Evolutionary conservation across 345 rosid genomes (phyloP).

Genomic region (Dipteronia dyeriana): DNA sequence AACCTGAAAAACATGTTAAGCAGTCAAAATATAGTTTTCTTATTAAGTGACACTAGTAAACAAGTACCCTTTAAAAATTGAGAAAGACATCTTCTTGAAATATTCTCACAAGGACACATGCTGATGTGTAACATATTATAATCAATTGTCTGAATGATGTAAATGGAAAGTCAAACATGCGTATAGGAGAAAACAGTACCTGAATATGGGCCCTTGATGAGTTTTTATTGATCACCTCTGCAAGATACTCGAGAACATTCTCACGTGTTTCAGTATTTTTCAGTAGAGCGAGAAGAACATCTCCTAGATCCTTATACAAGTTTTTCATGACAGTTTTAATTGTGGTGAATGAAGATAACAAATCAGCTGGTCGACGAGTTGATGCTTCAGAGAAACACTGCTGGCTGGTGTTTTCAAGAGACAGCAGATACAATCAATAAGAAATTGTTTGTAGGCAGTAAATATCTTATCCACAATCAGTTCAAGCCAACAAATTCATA

Average conservation of each 20-base stretch:
- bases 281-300: constrained; percentile 71
- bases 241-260: constrained; percentile 86
- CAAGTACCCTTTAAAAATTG: constrained; percentile 3
- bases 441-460: constrained; percentile 4
- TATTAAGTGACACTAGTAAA: background rate
- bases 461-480: constrained; percentile 8
- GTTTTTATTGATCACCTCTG: constrained; percentile 93
- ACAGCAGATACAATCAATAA: constrained; percentile 8
- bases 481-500: background rate
- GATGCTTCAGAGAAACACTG: constrained; percentile 95
- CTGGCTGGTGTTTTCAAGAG: constrained; percentile 59
- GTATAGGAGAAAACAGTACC: constrained; percentile 38
- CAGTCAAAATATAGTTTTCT: background rate
- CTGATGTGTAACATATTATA: background rate
- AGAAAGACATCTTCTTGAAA: background rate
- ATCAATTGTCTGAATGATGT: background rate
- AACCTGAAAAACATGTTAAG: constrained; percentile 58
- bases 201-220: constrained; percentile 87
- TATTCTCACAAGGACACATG: background rate
- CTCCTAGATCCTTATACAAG: constrained; percentile 66
- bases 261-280: constrained; percentile 75
- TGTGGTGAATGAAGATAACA: constrained; percentile 83
- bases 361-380: constrained; percentile 74
- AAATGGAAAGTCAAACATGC: background rate
- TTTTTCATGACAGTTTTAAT: constrained; percentile 78